Evolutionary conservation across 2,329 filamentous ascomycete species (phyloP).

Genomic region (Passalora sequoiae): DNA sequence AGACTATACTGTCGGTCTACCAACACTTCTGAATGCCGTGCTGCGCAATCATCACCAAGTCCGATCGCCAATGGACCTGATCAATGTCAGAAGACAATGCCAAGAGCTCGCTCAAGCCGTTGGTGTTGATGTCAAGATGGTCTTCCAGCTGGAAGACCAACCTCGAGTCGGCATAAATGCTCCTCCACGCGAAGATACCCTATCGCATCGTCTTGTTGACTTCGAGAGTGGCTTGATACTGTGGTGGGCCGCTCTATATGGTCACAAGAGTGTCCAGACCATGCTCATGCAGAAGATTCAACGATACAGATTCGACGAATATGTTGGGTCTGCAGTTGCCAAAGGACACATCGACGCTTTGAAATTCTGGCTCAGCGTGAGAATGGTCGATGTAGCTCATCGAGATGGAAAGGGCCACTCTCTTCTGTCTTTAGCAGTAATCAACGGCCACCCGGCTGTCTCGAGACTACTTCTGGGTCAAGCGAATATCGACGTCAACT

Average conservation of each 20-base stretch:
- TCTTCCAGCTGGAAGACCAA: not conserved
- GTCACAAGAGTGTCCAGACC: not conserved
- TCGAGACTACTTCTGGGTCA: not conserved
- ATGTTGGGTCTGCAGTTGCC: not conserved
- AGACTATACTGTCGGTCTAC: constrained; percentile 4
- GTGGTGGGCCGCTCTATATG: not conserved
- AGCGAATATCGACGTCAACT: not conserved
- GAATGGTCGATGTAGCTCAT: not conserved
- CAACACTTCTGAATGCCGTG: constrained; percentile 3
- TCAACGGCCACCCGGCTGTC: not conserved
- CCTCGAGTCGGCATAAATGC: not conserved
- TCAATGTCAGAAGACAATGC: not conserved
- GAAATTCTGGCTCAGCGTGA: not conserved
- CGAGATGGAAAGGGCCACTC: not conserved
- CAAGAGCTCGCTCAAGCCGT: not conserved
- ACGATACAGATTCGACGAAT: not conserved
- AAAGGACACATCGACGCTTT: not conserved
- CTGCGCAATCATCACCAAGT: not conserved
- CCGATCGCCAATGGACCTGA: not conserved
- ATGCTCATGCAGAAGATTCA: not conserved
- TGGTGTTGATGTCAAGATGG: not conserved
- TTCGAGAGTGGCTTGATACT: not conserved
- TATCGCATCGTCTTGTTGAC: not conserved
- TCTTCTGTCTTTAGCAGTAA: not conserved
- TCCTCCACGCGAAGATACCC: not conserved